Percentiles rank a stretch among this genome's conserved stretches.
phyloP scores from a whole-genome alignment of 2,329 filamentous ascomycete species.

The Coniella lustricola region DNA sequence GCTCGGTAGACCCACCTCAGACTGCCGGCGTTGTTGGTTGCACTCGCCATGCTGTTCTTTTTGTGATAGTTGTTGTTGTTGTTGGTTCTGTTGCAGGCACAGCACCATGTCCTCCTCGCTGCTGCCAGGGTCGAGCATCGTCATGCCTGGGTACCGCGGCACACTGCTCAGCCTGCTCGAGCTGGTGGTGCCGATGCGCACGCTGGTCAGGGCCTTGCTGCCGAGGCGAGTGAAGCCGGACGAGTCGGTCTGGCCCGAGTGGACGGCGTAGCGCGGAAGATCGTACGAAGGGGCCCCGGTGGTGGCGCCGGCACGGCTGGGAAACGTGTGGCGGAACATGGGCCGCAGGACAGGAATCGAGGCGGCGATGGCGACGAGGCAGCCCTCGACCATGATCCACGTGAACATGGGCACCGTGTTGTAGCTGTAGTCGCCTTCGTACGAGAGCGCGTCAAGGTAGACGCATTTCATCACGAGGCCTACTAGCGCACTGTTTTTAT shows the following conservation, averaged over 20 bases:
- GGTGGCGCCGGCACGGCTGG: neutral
- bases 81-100: neutral
- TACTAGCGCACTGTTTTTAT: neutral
- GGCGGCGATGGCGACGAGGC: slow-evolving; percentile 6
- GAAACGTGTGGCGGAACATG: neutral
- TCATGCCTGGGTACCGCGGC: neutral
- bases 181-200: neutral
- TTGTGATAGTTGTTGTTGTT: too few relatives aligned
- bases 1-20: neutral
- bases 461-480: slow-evolving; percentile 11
- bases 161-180: neutral
- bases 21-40: neutral
- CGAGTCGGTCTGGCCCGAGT: slow-evolving; percentile 4
- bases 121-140: neutral
- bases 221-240: slow-evolving; percentile 5
- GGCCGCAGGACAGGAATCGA: slow-evolving; percentile 6
- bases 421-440: slow-evolving; percentile 9
- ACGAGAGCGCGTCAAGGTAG: slow-evolving; percentile 7
- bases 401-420: slow-evolving; percentile 10
- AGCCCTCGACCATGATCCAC: slow-evolving; percentile 10
- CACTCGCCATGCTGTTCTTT: neutral
- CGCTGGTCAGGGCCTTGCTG: slow-evolving; percentile 3
- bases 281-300: slow-evolving; percentile 3
- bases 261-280: slow-evolving; percentile 2
- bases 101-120: slow-evolving; percentile 1